Percentiles rank a stretch among this genome's conserved stretches.
Evolutionary conservation across 768 basidiomycete species (phyloP).

Genomic region (Leucosporidium creatinivorum): DNA sequence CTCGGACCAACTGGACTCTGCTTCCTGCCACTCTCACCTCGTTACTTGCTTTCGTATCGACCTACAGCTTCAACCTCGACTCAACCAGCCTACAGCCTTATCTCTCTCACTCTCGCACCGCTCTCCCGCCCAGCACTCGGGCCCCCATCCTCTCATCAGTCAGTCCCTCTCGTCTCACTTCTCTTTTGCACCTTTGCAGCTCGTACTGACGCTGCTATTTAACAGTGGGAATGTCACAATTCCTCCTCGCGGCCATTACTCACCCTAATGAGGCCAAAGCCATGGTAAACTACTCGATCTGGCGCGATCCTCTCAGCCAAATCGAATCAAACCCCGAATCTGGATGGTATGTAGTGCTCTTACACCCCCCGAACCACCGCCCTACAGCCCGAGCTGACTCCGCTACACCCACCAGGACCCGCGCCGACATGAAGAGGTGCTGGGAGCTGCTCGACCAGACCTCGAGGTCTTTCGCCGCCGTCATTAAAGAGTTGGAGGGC

Average conservation of each 20-base stretch:
- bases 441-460: slow-evolving; percentile 85
- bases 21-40: too few relatives aligned
- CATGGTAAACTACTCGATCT: slow-evolving; percentile 69
- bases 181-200: too few relatives aligned
- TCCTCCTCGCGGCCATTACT: slow-evolving; percentile 45
- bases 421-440: slow-evolving; percentile 75
- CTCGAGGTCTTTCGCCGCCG: slow-evolving; percentile 79
- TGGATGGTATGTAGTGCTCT: slow-evolving; percentile 49
- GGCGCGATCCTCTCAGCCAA: slow-evolving; percentile 46
- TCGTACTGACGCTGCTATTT: not conserved
- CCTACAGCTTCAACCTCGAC: too few relatives aligned
- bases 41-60: too few relatives aligned
- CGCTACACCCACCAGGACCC: slow-evolving; percentile 47
- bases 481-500: slow-evolving; percentile 92
- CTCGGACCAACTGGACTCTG: too few relatives aligned
- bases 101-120: too few relatives aligned
- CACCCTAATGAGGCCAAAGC: slow-evolving; percentile 78
- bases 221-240: not conserved
- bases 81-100: too few relatives aligned
- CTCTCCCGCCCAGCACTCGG: too few relatives aligned
- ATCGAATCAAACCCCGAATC: slow-evolving; percentile 70
- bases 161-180: too few relatives aligned
- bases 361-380: too few relatives aligned
- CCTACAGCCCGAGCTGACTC: not conserved
- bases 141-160: too few relatives aligned